A percentile compares a stretch with the other conserved stretches of the same genome.
Evolutionary conservation across 345 rosid species (phyloP).

Genomic region (Dipteronia dyeriana): DNA sequence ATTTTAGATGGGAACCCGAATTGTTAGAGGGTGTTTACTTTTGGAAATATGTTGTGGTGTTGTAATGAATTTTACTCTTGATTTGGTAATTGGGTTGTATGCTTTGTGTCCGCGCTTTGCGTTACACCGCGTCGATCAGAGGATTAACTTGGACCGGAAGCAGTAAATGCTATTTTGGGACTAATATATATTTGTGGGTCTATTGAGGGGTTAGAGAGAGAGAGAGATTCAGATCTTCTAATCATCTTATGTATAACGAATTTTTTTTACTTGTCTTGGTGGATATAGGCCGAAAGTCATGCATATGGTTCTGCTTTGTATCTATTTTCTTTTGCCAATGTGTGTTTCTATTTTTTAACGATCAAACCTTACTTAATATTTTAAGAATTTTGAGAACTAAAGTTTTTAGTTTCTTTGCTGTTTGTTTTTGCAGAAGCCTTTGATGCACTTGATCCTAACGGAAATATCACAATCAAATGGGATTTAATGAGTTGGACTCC

Average conservation of each 20-base stretch:
- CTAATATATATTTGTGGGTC: neutral
- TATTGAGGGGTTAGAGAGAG: neutral
- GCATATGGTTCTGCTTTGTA: conserved; percentile 3
- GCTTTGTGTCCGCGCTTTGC: no score
- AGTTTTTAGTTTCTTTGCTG: conserved; percentile 12
- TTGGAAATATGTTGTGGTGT: neutral
- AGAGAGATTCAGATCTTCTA: neutral
- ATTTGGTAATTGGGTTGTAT: no score
- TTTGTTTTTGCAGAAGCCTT: conserved; percentile 65
- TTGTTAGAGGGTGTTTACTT: neutral
- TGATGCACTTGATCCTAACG: conserved; percentile 88
- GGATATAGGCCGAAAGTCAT: neutral
- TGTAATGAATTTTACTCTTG: neutral
- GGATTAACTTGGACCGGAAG: neutral
- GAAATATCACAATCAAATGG: conserved; percentile 96
- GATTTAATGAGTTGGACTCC: conserved; percentile 89
- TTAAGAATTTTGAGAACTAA: conserved; percentile 15
- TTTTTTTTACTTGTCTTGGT: neutral
- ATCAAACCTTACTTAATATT: conserved; percentile 5
- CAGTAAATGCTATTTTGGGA: neutral
- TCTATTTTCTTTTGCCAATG: neutral
- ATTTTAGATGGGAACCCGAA: neutral
- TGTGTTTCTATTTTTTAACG: neutral
- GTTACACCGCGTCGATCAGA: no score
- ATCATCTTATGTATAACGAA: neutral